phyloP scores from a whole-genome alignment of 805 yeast species.

The Candida coleopterorum region DNA sequence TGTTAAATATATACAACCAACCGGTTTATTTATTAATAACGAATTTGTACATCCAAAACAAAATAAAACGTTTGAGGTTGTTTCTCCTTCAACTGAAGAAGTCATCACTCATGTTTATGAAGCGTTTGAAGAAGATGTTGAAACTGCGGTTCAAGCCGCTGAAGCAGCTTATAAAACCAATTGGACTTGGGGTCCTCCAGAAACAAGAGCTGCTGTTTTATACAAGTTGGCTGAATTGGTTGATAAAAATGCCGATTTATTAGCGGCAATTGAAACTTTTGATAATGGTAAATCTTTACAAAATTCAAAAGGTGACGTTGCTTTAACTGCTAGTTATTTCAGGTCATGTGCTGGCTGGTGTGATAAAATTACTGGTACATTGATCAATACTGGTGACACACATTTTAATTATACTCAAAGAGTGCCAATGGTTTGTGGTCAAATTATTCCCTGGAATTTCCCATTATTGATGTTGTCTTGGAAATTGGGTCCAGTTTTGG shows the following conservation, averaged over 20 bases:
- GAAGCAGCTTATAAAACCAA: slow-evolving; percentile 60
- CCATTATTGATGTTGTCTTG: slow-evolving; percentile 91
- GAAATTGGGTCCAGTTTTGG: slow-evolving; percentile 91
- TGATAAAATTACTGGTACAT: slow-evolving; percentile 76
- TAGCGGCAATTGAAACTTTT: slow-evolving; percentile 78
- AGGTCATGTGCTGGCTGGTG: slow-evolving; percentile 90
- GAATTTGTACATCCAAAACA: slow-evolving; percentile 62
- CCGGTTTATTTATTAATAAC: slow-evolving; percentile 85
- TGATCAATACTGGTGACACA: slow-evolving; percentile 67
- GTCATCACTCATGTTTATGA: slow-evolving; percentile 65
- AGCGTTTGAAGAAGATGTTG: slow-evolving; percentile 75
- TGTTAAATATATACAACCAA: slow-evolving; percentile 67
- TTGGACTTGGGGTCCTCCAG: slow-evolving; percentile 72
- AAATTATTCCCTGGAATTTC: slow-evolving; percentile 96
- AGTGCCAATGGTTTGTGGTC: slow-evolving; percentile 74
- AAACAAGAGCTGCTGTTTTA: slow-evolving; percentile 57
- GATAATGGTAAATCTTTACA: slow-evolving; percentile 84
- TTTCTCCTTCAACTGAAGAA: slow-evolving; percentile 69
- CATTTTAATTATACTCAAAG: slow-evolving; percentile 77
- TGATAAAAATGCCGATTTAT: slow-evolving; percentile 63
- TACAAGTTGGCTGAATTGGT: slow-evolving; percentile 72
- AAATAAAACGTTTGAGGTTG: slow-evolving; percentile 55
- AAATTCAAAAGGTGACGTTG: slow-evolving; percentile 73
- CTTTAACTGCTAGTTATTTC: slow-evolving; percentile 60
- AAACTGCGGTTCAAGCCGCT: slow-evolving; percentile 83